phyloP scores from a whole-genome alignment of 2,329 filamentous ascomycete species.

The Fusarium chlamydosporum region DNA sequence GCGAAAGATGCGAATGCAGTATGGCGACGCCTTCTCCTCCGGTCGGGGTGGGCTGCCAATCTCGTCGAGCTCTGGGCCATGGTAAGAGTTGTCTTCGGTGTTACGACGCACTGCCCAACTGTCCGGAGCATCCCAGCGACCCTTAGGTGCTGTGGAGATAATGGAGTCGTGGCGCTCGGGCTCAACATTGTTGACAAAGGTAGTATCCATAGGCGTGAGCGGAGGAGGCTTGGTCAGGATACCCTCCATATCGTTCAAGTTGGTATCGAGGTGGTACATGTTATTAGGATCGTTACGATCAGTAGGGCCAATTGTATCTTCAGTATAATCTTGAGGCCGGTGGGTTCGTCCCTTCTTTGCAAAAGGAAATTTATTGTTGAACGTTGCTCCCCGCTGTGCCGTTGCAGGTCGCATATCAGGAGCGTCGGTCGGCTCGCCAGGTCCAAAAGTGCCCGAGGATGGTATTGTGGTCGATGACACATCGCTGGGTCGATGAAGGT shows the following conservation, averaged over 20 bases:
- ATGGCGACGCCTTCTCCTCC: constrained; percentile 81
- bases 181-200: constrained; percentile 63
- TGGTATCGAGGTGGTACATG: constrained; percentile 85
- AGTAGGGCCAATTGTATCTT: constrained; percentile 72
- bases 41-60: constrained; percentile 74
- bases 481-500: constrained; percentile 59
- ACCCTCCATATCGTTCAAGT: constrained; percentile 91
- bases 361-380: constrained; percentile 75
- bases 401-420: constrained; percentile 49
- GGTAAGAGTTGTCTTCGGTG: constrained; percentile 74
- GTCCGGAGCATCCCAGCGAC: constrained; percentile 92
- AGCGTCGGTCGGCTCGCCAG: constrained; percentile 51
- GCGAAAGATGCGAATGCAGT: constrained; percentile 95
- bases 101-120: constrained; percentile 92
- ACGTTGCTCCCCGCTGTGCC: constrained; percentile 63
- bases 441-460: constrained; percentile 49
- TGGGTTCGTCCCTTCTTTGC: constrained; percentile 67
- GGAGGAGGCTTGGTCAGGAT: constrained; percentile 81
- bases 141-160: constrained; percentile 59
- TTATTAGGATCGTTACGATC: constrained; percentile 71
- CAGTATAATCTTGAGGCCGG: constrained; percentile 66
- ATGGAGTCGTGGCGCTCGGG: constrained; percentile 58
- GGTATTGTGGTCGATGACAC: constrained; percentile 57
- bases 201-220: constrained; percentile 77
- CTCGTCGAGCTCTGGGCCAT: constrained; percentile 75